Base-by-base conservation (phyloP, 2,329 filamentous ascomycete species). In the Grosmannia penicillata region DNA sequence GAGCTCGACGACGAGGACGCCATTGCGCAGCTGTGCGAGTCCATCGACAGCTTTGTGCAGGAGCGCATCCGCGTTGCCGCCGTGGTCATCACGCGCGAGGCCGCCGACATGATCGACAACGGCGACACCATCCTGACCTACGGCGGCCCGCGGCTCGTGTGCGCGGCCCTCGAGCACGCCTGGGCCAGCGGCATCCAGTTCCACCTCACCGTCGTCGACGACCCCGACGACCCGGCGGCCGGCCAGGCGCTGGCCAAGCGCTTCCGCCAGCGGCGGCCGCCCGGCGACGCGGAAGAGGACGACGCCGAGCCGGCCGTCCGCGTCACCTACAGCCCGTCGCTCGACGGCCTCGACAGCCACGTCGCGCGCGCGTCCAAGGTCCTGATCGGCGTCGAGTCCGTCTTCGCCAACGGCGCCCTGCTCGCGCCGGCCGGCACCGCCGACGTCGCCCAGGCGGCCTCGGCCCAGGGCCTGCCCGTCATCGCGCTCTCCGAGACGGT, bases 331-430 rank as follows among this genome's bases (percentile, higher is more conserved):
- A 75, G 77, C 24, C 75, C 89, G 8, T 77, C 72, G 48, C 57
- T 93, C 28, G 80, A 83, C 43, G 85, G 78, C 13, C 66, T 93
- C 40, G 75, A 76, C 36, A 76, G 82, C 47, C 78, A 81, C 32
- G 72, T 94, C 37, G 73, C 76, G 45, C 54, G 58, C 31, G 60
- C 67, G 3, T 82, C 78, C 7, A 77, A 79, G 49, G 77, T 91
- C 9, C 72, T 96, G 37, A 66, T 98, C 2, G 87, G 86, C 11
- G 86, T 87, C 5, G 87, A 95, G 55, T 83, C 85, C 28, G 91
- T 98, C 76, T 91, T 94, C 62, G 87, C 83, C 48, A 96, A 96
- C 57, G 91, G 91, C 8, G 74, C 83, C 25, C 70, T 98, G 49
- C 93, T 93, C 58, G 89, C 82, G 5, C 76, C 86, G 17, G 76